phyloP scores from a whole-genome alignment of 192 early-diverging fungal species.

The Umbelopsis vinacea region DNA sequence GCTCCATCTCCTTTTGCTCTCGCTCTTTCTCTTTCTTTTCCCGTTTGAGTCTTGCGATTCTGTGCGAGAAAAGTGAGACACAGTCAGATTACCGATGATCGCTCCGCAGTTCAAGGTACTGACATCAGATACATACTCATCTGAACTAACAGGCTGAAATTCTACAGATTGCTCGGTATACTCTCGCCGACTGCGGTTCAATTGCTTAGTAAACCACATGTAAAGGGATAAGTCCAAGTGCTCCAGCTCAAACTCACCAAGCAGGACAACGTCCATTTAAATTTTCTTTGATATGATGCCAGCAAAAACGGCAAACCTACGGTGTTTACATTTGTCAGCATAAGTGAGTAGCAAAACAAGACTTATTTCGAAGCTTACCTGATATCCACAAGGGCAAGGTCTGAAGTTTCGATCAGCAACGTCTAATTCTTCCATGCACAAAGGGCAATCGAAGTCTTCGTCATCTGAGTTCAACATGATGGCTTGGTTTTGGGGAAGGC shows the following conservation, averaged over 20 bases:
- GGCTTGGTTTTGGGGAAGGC: neutral
- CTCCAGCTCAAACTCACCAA: conserved; percentile 35
- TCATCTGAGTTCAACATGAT: conserved; percentile 60
- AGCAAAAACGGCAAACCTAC: conserved; percentile 96
- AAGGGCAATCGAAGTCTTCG: conserved; percentile 97
- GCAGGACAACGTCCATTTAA: conserved; percentile 91
- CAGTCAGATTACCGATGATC: neutral
- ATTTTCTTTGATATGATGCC: conserved; percentile 93
- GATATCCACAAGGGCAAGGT: conserved; percentile 98
- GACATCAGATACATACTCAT: conserved; percentile 55
- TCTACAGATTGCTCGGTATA: conserved; percentile 87
- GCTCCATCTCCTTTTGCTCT: conserved; percentile 82
- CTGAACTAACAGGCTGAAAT: conserved; percentile 82
- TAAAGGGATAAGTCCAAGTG: neutral
- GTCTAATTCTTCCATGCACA: conserved; percentile 99
- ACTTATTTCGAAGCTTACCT: conserved; percentile 57
- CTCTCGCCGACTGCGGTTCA: conserved; percentile 61
- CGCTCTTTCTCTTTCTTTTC: conserved; percentile 65
- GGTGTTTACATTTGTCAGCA: conserved; percentile 3
- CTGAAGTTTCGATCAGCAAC: conserved; percentile 94
- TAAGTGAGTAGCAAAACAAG: neutral
- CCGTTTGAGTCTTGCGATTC: conserved; percentile 56
- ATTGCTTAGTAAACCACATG: neutral
- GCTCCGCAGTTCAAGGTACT: neutral
- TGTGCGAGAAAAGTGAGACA: conserved; percentile 7